Evolutionary conservation across 805 yeast genomes (phyloP), one percentile per base, ranked within the genome.

Genomic region (Vanderwaltozyma polyspora): DNA sequence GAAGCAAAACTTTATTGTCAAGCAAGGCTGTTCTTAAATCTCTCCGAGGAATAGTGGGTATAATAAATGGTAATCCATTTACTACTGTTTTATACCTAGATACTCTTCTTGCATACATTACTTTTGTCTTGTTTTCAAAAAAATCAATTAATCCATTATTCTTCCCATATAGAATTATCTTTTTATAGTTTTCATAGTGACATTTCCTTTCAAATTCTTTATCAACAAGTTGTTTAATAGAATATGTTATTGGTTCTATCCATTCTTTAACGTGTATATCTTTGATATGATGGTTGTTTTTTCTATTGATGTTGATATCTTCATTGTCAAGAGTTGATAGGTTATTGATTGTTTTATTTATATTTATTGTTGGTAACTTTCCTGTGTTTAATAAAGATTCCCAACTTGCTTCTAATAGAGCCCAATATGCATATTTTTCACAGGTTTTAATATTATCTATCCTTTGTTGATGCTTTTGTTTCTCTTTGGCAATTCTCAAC

Each of bases 351-450:
- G 4, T 5, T 8, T 13, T 8, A 5, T 29, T 17, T n/a, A 30
- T 21, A 21, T 28, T 17, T 2, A 25, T 9, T 19, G 14, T 24
- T 1, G 14, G 3, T 9, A 7, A 3, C 3, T 6, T 25, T 2
- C 39, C 39, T 6, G 40, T 34, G 17, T 35, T 39, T 12, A 52
- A 23, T 17, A 29, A 35, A 15, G 47, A 40, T 35, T 57, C 62
- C 62, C 62, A 57, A 4, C 38, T 29, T 11, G 57, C 58, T 30
- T 57, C 62, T 25, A 48, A 44, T 14, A 42, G 10, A 3, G 57
- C 58, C 57, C 57, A 50, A 10, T 31, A 21, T 9, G 44, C 40
- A 26, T 39, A 34, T 5, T 15, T 19, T 24, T 44, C 42, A 28
- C 50, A 47, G 4, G 19, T 24, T 10, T 34, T 39, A 31, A 44